These are phyloP conservation scores for Blastobotrys elegans DNA, from an alignment of 1,139 yeast species.

Conservation along the genomic window DNA sequence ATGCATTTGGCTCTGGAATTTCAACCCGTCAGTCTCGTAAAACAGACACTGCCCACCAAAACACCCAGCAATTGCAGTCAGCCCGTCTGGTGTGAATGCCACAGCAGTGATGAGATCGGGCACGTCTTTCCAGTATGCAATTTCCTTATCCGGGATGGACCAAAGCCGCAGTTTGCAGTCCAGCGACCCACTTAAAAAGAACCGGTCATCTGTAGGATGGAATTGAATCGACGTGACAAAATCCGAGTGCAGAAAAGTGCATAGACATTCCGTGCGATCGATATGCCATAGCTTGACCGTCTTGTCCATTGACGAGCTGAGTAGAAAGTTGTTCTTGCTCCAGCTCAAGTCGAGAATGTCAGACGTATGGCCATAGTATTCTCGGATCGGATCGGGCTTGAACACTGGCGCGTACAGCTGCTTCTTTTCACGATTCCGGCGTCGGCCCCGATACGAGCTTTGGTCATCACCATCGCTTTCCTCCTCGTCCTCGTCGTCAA, in stretches of 20 bases:
- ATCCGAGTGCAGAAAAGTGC: slow-evolving; percentile 67
- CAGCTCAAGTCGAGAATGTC: slow-evolving; percentile 75
- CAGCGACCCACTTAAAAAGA: slow-evolving; percentile 77
- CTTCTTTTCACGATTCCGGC: background rate
- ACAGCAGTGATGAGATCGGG: slow-evolving; percentile 60
- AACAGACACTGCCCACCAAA: slow-evolving; percentile 67
- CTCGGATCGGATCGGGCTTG: slow-evolving; percentile 58
- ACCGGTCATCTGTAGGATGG: slow-evolving; percentile 84
- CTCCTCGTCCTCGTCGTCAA: background rate
- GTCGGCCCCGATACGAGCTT: slow-evolving; percentile 1
- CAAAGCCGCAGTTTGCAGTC: slow-evolving; percentile 76
- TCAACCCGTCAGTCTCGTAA: slow-evolving; percentile 62
- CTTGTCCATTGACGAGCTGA: slow-evolving; percentile 82
- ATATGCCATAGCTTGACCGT: slow-evolving; percentile 85
- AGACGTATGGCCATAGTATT: slow-evolving; percentile 62
- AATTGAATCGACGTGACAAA: slow-evolving; percentile 79
- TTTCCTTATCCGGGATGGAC: slow-evolving; percentile 76
- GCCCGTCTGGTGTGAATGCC: slow-evolving; percentile 66
- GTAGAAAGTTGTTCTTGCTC: slow-evolving; percentile 79
- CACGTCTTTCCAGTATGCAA: slow-evolving; percentile 40
- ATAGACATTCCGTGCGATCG: slow-evolving; percentile 57
- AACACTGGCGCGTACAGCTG: slow-evolving; percentile 69
- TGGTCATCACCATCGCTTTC: slow-evolving; percentile 11
- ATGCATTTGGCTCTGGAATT: slow-evolving; percentile 51
- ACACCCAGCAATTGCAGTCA: slow-evolving; percentile 67